phyloP scores from a whole-genome alignment of 495 filamentous ascomycete genomes.

The Amphirosellinia nigrospora region DNA sequence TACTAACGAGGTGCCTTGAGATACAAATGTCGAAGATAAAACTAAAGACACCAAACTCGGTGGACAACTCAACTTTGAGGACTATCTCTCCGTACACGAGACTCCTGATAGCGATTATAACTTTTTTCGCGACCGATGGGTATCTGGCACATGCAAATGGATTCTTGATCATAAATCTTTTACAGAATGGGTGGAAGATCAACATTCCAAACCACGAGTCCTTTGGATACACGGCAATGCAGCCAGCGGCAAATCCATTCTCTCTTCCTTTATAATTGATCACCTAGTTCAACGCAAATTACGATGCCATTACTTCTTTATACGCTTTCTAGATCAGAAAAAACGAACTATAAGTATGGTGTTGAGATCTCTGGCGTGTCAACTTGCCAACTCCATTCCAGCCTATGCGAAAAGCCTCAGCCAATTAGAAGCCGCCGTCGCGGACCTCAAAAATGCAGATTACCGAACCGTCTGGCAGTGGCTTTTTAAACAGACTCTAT shows the following conservation, averaged over 20 bases:
- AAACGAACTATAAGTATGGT: constrained; percentile 31
- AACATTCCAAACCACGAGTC: not conserved
- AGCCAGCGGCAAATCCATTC: constrained; percentile 46
- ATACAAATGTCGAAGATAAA: not conserved
- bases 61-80: constrained; percentile 10
- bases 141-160: constrained; percentile 48
- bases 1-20: not conserved
- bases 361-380: constrained; percentile 43
- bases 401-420: constrained; percentile 27
- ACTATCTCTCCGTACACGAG: constrained; percentile 31
- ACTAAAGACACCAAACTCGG: not conserved
- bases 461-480: not conserved
- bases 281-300: constrained; percentile 31
- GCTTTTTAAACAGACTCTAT: not conserved
- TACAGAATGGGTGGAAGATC: constrained; percentile 31
- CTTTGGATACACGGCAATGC: constrained; percentile 40
- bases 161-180: constrained; percentile 34
- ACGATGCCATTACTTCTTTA: constrained; percentile 46
- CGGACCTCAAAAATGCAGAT: constrained; percentile 28
- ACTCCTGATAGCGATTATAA: constrained; percentile 42
- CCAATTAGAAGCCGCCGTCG: constrained; percentile 32
- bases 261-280: constrained; percentile 43
- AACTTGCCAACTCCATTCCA: constrained; percentile 36
- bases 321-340: constrained; percentile 34
- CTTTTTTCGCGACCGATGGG: constrained; percentile 45